Base-by-base conservation (phyloP, 1,284 basidiomycete species). In the Moesziomyces sp. region DNA sequence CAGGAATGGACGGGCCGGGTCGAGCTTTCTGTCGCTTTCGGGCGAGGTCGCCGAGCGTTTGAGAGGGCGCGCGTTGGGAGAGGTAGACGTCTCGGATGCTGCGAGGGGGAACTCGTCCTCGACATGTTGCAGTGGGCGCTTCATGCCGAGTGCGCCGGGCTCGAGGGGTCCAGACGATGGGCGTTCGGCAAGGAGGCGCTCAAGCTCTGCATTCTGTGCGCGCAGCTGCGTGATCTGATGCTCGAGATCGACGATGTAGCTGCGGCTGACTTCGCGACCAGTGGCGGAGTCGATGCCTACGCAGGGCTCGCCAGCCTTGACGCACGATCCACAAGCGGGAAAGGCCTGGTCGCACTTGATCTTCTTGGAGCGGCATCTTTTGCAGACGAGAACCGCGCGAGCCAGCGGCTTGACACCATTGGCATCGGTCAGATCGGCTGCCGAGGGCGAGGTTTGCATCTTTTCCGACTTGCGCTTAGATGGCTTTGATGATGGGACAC, bases 261-360 rank as follows among this genome's bases (percentile, higher is more conserved):
- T 74, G 21, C 66, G 58, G 34, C 72, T 74, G 9, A 74, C 67
- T 59, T 74, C 72, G 14, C 72, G 51, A 9, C 72, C 72, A 3
- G 72, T 74, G 23, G 72, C 72, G 19, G 72, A 70, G 47, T 74
- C 72, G 44, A 74, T 67, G 5, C 72, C 72, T 4, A 74, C 67
- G 35, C 72, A 74, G 14, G 59, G 63, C 51, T 74, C 72, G 26
- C 63, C 58, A 0, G 72, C 72, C 38, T 74, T 74, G 72, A 74
- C 67, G 35, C 72, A 74, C 7, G 72, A 70, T 42, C 72, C 72
- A 23, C 72, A 74, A 14, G 72, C 67, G 19, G 72, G 72, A 30
- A 74, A 74, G 18, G 62, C 72, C 34, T 70, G 72, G 45, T 74
- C 72, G 35, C 72, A 74, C 38, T 74, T 74, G 67, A 71, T 74